Base-by-base conservation (phyloP, 345 rosid genomes). In the Trapa bicornis region DNA sequence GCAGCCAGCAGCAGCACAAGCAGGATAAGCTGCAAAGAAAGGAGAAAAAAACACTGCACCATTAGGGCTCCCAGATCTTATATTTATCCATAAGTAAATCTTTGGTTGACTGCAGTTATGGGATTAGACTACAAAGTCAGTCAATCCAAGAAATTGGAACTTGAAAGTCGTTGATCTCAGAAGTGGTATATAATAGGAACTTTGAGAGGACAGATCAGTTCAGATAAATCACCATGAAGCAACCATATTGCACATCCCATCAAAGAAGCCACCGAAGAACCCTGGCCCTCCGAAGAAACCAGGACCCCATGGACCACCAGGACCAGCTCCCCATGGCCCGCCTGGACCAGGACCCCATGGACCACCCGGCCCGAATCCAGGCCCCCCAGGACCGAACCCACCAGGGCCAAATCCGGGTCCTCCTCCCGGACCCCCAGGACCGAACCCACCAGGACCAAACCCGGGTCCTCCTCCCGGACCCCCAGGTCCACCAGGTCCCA, bases 1-100 rank as follows among this genome's bases (percentile, higher is more conserved):
- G 39, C 73, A 85, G 13, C 82, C 91, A 86, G 70, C 88, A 84
- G 50, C 91, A 86, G 75, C 91, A 86, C 37, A 83, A 71, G 65
- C 91, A 79, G 36, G 52, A 84, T 63, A 79, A 36, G 65, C 91
- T 86, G 82, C 77, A 70, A 13, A 47, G 2, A 9, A 2, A 45
- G 47, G 10, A 42, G 8, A 42, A 42, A 22, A 22, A 22, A 22
- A 22, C 29, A 22, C 29, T 22, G 29, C 29, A 3, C 42, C 42
- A 39, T 39, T 39, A 39, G 42, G 6, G 29, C 29, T 6, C 42
- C 42, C 6, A 39, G 42, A 39, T 39, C 42, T 39, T 39, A 39
- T 39, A 39, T 3, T 39, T 39, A 39, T 3, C 6, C 42, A 22
- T 22, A 39, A 39, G 42, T 3, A 22, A 22, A 39, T 3, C 42